phyloP scores from a whole-genome alignment of 176 grass and related monocot species.

The Eragrostis nindensis region DNA sequence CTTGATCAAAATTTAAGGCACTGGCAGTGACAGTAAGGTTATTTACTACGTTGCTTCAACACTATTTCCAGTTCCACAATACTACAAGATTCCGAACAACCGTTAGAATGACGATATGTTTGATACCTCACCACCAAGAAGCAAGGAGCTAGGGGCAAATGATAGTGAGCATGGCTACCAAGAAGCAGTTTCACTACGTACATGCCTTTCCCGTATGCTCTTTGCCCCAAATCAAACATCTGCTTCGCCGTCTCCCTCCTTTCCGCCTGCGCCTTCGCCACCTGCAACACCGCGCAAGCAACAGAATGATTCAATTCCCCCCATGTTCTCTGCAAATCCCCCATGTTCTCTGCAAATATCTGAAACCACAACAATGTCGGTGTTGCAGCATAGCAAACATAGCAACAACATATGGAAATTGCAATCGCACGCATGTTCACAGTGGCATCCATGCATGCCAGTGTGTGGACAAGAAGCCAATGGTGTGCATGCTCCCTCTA shows the following conservation, averaged over 20 bases:
- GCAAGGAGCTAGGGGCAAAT: constrained; percentile 69
- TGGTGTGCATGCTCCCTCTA: too few relatives aligned
- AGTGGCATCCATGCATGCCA: too few relatives aligned
- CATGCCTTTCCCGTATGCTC: constrained; percentile 89
- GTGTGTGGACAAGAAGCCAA: too few relatives aligned
- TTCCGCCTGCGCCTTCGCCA: constrained; percentile 86
- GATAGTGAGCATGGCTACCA: constrained; percentile 81
- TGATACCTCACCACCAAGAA: constrained; percentile 97
- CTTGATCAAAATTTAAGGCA: too few relatives aligned
- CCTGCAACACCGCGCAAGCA: constrained; percentile 52
- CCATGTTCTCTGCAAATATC: too few relatives aligned
- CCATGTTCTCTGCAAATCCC: neutral
- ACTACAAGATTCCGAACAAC: neutral
- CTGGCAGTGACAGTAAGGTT: too few relatives aligned
- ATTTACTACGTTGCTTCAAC: too few relatives aligned
- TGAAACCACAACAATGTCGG: too few relatives aligned
- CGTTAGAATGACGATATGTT: neutral
- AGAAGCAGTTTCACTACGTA: constrained; percentile 93
- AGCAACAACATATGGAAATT: too few relatives aligned
- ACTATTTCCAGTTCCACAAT: neutral
- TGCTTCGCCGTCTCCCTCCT: constrained; percentile 75
- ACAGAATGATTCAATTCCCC: neutral
- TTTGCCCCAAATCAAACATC: constrained; percentile 96
- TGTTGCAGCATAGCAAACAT: too few relatives aligned
- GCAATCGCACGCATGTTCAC: too few relatives aligned